These are phyloP conservation scores for Tuber borchii DNA, from an alignment of 495 filamentous ascomycete species.

Conservation along the genomic window DNA sequence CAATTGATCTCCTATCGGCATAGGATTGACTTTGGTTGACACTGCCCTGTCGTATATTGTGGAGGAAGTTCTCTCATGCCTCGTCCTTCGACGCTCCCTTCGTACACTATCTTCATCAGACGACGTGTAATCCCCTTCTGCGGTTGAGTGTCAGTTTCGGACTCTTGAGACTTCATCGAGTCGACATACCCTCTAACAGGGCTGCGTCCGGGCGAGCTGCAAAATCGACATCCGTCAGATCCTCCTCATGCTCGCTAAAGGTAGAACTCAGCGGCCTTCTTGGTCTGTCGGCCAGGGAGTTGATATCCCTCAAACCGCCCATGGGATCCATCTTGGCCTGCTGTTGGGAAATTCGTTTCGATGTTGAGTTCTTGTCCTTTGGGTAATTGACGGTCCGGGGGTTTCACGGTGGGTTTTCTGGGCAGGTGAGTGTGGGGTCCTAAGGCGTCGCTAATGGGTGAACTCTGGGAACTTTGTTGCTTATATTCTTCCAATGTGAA, in stretches of 20 bases:
- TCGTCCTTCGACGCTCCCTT: not conserved
- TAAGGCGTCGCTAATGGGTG: not conserved
- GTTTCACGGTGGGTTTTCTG: not conserved
- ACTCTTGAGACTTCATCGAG: not conserved
- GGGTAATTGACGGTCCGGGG: not conserved
- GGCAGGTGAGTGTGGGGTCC: not conserved
- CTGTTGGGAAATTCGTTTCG: not conserved
- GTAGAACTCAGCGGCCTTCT: not conserved
- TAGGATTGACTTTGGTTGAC: slow-evolving; percentile 20
- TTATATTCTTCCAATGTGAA: not conserved
- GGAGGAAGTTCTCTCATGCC: slow-evolving; percentile 15
- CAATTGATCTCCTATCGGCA: not conserved
- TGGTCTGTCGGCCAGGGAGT: not conserved
- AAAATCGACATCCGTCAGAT: slow-evolving; percentile 32
- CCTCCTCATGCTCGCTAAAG: slow-evolving; percentile 17
- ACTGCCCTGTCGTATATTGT: slow-evolving; percentile 1
- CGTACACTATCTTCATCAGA: slow-evolving; percentile 19
- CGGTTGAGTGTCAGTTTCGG: not conserved
- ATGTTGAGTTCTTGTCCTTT: not conserved
- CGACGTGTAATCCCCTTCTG: slow-evolving; percentile 17
- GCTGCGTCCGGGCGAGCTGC: slow-evolving; percentile 10
- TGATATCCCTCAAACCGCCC: not conserved
- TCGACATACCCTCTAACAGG: slow-evolving; percentile 23
- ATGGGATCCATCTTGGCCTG: not conserved
- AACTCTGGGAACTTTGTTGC: not conserved